Base-by-base conservation (phyloP, 2,329 filamentous ascomycete genomes). In the Fusarium sterilihyphosum region DNA sequence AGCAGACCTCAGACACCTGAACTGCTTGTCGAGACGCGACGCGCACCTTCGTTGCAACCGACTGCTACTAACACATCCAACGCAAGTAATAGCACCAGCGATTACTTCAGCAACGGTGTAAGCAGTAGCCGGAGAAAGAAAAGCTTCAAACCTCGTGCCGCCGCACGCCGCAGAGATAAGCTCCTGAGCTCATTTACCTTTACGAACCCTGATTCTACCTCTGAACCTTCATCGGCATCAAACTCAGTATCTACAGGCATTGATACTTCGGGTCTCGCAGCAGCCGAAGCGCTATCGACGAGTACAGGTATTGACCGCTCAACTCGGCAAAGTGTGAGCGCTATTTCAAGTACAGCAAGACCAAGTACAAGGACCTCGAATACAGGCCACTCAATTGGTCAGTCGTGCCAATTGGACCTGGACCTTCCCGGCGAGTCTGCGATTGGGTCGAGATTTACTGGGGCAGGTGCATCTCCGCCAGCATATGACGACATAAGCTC, bases 401-500 rank as follows among this genome's bases (percentile, higher is more conserved):
- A 68, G 62, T 53, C 61, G 58, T 69, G 53, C 40, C 49, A 57
- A 40, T 68, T 56, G 35, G 66, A 73, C 63, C 49, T 70, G 44
- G 70, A 74, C 57, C 59, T 71, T 57, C 72, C 75, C 64, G 74
- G 74, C 65, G 67, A 73, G 56, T 49, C 61, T 59, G 44, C 67
- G 33, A 71, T 67, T 75, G 74, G 73, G 61, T 40, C 58, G 61
- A 70, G 57, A 58, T 65, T 69, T 65, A 78, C 74, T 67, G 71
- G 59, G 73, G 71, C 70, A 74, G 58, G 65, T 38, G 65, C 69
- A 67, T 73, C 52, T 67, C 78, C 80, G 65, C 79, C 80, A 73
- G 68, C 79, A 40, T 80, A 80, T 81, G 80, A 80, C 80, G 80
- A 80, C 74, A 78, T 73, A 52, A 56, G 38, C 57, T 56, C 41